Conservation (phyloP, 2,329 filamentous ascomycete genomes). For the Thielaviopsis cerberus region DNA sequence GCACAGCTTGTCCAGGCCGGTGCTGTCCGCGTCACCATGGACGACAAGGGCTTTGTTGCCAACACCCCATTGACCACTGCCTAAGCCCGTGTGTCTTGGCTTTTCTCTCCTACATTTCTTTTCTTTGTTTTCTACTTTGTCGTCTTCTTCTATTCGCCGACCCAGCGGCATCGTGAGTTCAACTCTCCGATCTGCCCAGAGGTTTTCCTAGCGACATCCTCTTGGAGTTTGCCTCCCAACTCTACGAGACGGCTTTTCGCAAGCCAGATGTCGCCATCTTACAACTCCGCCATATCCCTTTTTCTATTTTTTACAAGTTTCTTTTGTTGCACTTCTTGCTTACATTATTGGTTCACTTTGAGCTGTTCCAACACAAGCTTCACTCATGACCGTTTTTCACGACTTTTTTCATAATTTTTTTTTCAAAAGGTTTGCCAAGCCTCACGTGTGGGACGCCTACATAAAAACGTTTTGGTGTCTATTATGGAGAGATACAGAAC, state of each 20-base stretch:
- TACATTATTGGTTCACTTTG: slow-evolving; percentile 4
- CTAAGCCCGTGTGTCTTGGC: background rate
- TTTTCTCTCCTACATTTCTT: background rate
- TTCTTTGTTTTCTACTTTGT: background rate
- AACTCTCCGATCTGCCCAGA: slow-evolving; percentile 3
- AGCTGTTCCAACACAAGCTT: slow-evolving; percentile 12
- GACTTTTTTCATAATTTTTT: background rate
- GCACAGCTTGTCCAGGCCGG: slow-evolving; percentile 74
- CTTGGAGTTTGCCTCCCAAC: background rate
- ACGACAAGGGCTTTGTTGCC: slow-evolving; percentile 20
- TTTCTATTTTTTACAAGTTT: background rate
- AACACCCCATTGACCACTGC: slow-evolving; percentile 9
- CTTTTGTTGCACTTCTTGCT: background rate
- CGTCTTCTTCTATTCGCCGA: background rate
- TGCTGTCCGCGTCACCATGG: slow-evolving; percentile 68
- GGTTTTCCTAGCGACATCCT: background rate
- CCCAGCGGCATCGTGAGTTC: background rate
- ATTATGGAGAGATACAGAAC: slow-evolving; percentile 12
- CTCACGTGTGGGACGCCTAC: slow-evolving; percentile 7
- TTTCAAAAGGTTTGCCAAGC: background rate
- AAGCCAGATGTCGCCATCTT: background rate
- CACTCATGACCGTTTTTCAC: slow-evolving; percentile 4
- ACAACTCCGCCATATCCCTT: background rate
- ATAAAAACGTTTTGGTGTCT: slow-evolving; percentile 11
- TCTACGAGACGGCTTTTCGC: background rate